Evolutionary conservation across 108 stramenopile species (phyloP).

Genomic region (Cyclotella kingstonii): DNA sequence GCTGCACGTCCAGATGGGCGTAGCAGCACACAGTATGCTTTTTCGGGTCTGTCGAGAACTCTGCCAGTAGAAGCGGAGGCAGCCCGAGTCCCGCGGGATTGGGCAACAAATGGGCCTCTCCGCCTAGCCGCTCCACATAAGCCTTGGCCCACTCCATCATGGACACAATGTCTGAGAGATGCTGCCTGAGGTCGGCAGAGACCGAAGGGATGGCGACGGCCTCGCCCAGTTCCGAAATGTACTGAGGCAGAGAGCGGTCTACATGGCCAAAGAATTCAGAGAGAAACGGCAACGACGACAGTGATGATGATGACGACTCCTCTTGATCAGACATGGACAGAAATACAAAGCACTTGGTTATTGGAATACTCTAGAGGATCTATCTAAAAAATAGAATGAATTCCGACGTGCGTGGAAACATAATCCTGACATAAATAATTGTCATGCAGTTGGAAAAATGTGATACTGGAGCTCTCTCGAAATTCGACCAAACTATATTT

Average conservation of each 20-base stretch:
- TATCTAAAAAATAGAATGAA: no score
- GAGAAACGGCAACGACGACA: background rate
- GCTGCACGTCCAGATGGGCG: constrained; percentile 81
- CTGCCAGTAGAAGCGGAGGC: constrained; percentile 67
- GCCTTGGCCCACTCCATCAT: constrained; percentile 74
- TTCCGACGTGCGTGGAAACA: no score
- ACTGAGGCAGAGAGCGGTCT: constrained; percentile 24
- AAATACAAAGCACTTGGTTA: no score
- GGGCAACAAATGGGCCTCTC: constrained; percentile 39
- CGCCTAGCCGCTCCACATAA: constrained; percentile 64
- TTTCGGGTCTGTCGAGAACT: constrained; percentile 42
- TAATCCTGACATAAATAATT: no score
- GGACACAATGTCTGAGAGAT: constrained; percentile 58
- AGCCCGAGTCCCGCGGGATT: constrained; percentile 63
- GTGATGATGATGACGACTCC: no score
- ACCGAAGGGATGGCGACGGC: constrained; percentile 72
- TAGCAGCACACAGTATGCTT: constrained; percentile 75
- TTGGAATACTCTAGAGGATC: no score
- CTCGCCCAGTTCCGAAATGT: constrained; percentile 38
- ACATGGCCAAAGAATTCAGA: constrained; percentile 42
- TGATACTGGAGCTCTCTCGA: no score
- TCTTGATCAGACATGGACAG: no score
- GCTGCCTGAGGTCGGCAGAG: constrained; percentile 63
- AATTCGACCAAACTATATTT: no score
- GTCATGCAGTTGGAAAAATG: no score